phyloP scores from a whole-genome alignment of 164 flowering plant species.

The Nelumbo lutea region DNA sequence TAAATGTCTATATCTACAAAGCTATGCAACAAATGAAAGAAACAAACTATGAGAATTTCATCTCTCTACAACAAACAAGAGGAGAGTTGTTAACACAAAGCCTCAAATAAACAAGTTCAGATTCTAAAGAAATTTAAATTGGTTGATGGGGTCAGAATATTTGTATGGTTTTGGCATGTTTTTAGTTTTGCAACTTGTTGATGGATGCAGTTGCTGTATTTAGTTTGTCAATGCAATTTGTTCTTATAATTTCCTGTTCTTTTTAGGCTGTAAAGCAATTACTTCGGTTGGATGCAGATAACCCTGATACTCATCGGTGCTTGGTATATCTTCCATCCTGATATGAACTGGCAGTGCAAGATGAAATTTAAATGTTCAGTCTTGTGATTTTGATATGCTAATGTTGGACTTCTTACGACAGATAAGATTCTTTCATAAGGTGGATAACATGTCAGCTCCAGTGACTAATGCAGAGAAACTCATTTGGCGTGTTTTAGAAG shows the following conservation, averaged over 20 bases:
- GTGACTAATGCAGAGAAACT: conserved; percentile 69
- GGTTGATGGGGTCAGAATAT: too few species aligned
- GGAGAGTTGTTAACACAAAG: too few species aligned
- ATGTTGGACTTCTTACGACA: conserved; percentile 23
- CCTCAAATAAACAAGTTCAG: too few species aligned
- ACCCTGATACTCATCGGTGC: conserved; percentile 83
- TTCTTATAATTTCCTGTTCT: background rate
- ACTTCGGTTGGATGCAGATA: conserved; percentile 68
- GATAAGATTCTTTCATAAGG: conserved; percentile 78
- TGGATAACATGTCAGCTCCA: conserved; percentile 59
- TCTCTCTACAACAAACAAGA: too few species aligned
- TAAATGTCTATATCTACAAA: too few species aligned
- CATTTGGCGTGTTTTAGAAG: conserved; percentile 79
- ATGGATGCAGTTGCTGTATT: background rate
- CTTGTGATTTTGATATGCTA: background rate
- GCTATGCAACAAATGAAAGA: too few species aligned
- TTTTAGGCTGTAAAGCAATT: conserved; percentile 83
- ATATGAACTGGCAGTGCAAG: background rate
- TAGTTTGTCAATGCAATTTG: background rate
- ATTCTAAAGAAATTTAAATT: too few species aligned
- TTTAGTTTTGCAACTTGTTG: too few species aligned
- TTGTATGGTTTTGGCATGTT: too few species aligned
- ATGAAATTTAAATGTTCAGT: background rate
- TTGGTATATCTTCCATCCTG: conserved; percentile 50
- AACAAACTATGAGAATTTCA: too few species aligned